These are phyloP conservation scores for Bocquillonia castaneifolia DNA, from an alignment of 441 rosid species.

Conservation along the genomic window DNA sequence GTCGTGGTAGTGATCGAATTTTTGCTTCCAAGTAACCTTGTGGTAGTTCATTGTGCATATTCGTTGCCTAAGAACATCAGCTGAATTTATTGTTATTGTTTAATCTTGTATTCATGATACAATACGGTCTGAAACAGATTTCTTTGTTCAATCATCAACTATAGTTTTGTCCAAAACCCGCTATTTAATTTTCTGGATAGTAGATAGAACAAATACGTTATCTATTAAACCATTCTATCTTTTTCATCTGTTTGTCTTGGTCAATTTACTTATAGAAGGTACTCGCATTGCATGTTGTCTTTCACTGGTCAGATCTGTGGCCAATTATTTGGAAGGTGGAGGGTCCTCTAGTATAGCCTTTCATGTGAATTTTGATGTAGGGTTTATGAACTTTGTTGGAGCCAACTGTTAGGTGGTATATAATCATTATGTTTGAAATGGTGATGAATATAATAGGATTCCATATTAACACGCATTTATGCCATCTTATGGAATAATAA, in stretches of 20 bases:
- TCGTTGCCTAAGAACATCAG: neutral
- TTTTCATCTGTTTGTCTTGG: neutral
- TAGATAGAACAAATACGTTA: no score
- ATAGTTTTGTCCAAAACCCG: neutral
- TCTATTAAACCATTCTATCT: neutral
- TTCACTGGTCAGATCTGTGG: no score
- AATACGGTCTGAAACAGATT: neutral
- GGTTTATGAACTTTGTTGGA: no score
- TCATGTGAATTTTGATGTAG: no score
- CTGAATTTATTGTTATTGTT: neutral
- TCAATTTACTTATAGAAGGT: neutral
- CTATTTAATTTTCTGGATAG: neutral
- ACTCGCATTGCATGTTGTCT: no score
- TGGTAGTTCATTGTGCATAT: neutral
- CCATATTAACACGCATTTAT: no score
- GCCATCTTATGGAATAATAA: no score
- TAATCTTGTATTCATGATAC: neutral
- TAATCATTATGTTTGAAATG: no score
- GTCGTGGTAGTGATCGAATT: neutral
- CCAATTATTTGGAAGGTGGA: neutral
- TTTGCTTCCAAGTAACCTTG: neutral
- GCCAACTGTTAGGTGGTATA: no score
- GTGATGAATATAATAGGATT: no score
- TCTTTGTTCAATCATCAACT: slow-evolving; percentile 1
- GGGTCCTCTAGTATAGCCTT: neutral